These are phyloP conservation scores for Leptomonas pyrrhocoris DNA, from an alignment of 208 protist species.

Conservation along the genomic window DNA sequence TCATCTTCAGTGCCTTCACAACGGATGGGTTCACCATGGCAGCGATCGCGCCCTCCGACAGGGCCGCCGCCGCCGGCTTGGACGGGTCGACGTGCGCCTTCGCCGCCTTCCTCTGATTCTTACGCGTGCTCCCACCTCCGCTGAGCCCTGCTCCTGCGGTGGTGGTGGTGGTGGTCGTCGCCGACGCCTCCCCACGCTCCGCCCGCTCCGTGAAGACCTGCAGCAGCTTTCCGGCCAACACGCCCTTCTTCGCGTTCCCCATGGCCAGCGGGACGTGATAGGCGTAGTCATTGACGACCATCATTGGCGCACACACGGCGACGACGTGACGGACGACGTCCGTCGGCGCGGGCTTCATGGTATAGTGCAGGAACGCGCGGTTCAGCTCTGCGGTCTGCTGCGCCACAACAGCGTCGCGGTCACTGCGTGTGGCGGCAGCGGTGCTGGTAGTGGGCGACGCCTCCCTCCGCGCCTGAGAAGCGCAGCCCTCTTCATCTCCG, in stretches of 20 bases:
- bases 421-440: slow-evolving; percentile 6
- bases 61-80: neutral
- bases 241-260: slow-evolving; percentile 54
- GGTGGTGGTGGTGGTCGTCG: neutral
- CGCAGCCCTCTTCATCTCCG: slow-evolving; percentile 5
- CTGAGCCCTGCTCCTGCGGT: neutral
- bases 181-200: slow-evolving; percentile 14
- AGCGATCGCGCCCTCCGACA: neutral
- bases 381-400: slow-evolving; percentile 40
- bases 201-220: slow-evolving; percentile 32
- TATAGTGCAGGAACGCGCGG: slow-evolving; percentile 43
- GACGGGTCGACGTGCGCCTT: slow-evolving; percentile 5
- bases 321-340: slow-evolving; percentile 54
- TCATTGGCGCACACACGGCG: slow-evolving; percentile 51
- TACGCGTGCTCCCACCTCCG: neutral
- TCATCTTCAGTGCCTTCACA: slow-evolving; percentile 37
- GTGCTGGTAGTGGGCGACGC: neutral
- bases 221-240: slow-evolving; percentile 35
- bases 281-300: slow-evolving; percentile 46
- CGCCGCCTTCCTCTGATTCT: neutral
- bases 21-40: slow-evolving; percentile 19
- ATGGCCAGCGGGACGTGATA: slow-evolving; percentile 45
- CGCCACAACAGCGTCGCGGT: slow-evolving; percentile 5
- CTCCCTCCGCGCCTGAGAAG: neutral
- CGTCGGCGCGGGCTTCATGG: slow-evolving; percentile 17